These are phyloP conservation scores for Lyophyllum decastes DNA, from an alignment of 768 basidiomycete genomes.

Conservation along the genomic window DNA sequence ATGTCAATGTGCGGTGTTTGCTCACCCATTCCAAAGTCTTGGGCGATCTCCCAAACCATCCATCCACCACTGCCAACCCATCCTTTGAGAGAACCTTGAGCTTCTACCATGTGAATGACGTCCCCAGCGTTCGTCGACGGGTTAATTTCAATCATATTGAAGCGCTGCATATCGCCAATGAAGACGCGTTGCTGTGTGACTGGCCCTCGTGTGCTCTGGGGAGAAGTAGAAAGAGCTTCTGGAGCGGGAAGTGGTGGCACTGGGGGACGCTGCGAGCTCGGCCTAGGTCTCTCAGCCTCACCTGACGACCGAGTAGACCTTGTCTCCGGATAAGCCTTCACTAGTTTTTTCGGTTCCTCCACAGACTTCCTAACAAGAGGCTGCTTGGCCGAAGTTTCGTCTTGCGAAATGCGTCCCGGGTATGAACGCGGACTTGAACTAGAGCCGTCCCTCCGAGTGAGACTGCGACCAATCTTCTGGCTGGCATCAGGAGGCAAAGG, in stretches of 20 bases:
- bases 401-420: slow-evolving; percentile 19
- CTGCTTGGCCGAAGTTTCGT: slow-evolving; percentile 5
- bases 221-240: slow-evolving; percentile 33
- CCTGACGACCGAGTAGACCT: slow-evolving; percentile 22
- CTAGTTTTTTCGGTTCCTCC: slow-evolving; percentile 18
- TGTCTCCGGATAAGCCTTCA: slow-evolving; percentile 15
- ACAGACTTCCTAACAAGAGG: slow-evolving; percentile 13
- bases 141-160: slow-evolving; percentile 71
- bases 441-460: slow-evolving; percentile 31
- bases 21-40: slow-evolving; percentile 92
- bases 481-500: slow-evolving; percentile 33
- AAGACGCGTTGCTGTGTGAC: slow-evolving; percentile 73
- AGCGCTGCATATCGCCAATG: slow-evolving; percentile 74
- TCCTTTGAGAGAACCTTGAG: slow-evolving; percentile 65
- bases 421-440: slow-evolving; percentile 17
- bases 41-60: slow-evolving; percentile 90
- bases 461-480: slow-evolving; percentile 34
- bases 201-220: slow-evolving; percentile 21
- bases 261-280: slow-evolving; percentile 30
- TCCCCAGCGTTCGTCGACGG: slow-evolving; percentile 71
- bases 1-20: slow-evolving; percentile 4
- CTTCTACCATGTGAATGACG: slow-evolving; percentile 64
- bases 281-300: slow-evolving; percentile 24
- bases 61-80: slow-evolving; percentile 66
- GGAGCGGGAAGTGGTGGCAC: slow-evolving; percentile 38